A percentile compares a stretch with the other conserved stretches of the same genome.
Evolutionary conservation across 2,329 filamentous ascomycete genomes (phyloP).

Genomic region (Aaosphaeria arxii): DNA sequence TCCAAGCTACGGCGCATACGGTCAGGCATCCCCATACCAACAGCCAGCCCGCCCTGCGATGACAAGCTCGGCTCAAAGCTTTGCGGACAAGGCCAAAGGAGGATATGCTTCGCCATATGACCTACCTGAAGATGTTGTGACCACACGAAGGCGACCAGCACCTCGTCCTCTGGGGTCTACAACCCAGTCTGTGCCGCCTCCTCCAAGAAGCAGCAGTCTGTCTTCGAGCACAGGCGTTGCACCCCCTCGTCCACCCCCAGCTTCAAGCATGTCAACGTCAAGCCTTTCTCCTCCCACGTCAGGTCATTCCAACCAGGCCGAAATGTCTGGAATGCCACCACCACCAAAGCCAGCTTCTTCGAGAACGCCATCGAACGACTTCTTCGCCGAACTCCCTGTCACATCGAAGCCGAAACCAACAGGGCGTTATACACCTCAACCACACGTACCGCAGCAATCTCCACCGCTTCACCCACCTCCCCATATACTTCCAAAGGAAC

Average conservation of each 20-base stretch:
- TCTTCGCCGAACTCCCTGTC: conserved; percentile 50
- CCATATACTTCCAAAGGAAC: conserved; percentile 27
- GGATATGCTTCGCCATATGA: conserved; percentile 95
- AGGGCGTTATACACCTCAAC: conserved; percentile 39
- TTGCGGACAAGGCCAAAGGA: conserved; percentile 83
- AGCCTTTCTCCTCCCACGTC: conserved; percentile 41
- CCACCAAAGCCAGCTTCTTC: conserved; percentile 24
- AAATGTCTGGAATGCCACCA: conserved; percentile 26
- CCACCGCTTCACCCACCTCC: conserved; percentile 18
- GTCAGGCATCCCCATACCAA: conserved; percentile 21
- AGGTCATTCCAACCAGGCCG: conserved; percentile 33
- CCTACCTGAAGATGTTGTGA: conserved; percentile 82
- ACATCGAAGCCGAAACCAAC: conserved; percentile 40
- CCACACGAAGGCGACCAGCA: conserved; percentile 58
- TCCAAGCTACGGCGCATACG: conserved; percentile 30
- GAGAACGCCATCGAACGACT: conserved; percentile 31
- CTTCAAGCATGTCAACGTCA: conserved; percentile 28
- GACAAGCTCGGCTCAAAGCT: conserved; percentile 65
- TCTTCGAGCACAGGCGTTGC: conserved; percentile 24
- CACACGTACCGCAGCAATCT: conserved; percentile 14
- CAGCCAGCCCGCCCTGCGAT: conserved; percentile 47
- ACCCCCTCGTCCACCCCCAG: conserved; percentile 17
- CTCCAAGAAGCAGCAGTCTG: conserved; percentile 63
- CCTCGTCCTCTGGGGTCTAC: conserved; percentile 18
- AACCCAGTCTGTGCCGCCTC: conserved; percentile 40